A percentile compares a stretch with the other conserved stretches of the same genome.
Conservation (phyloP, 2,329 filamentous ascomycete genomes). For the Fonsecaea erecta region DNA sequence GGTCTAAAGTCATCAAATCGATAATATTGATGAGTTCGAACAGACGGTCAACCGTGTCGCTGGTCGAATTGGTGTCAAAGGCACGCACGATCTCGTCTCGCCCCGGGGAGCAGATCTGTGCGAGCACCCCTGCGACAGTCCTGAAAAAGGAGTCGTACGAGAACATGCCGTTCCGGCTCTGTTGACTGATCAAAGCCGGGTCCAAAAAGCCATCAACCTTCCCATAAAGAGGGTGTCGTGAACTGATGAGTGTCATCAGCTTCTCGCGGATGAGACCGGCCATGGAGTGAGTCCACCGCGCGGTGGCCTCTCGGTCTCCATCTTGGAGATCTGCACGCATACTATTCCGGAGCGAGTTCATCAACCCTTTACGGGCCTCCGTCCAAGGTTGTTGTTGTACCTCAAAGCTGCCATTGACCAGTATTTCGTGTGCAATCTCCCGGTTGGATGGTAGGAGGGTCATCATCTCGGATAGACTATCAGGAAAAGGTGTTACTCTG, state of each 20-base stretch:
- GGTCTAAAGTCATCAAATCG: conserved; percentile 66
- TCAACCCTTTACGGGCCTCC: conserved; percentile 60
- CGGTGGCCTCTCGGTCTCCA: conserved; percentile 60
- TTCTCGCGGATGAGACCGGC: conserved; percentile 68
- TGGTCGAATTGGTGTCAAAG: conserved; percentile 55
- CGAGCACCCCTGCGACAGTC: conserved; percentile 66
- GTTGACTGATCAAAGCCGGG: conserved; percentile 60
- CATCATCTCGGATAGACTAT: conserved; percentile 58
- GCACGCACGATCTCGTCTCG: conserved; percentile 63
- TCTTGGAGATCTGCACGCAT: conserved; percentile 63
- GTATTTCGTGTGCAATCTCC: conserved; percentile 65
- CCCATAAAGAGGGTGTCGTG: conserved; percentile 65
- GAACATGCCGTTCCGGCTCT: conserved; percentile 64
- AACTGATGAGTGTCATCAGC: conserved; percentile 62
- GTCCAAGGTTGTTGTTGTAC: conserved; percentile 58
- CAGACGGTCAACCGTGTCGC: conserved; percentile 66
- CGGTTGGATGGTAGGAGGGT: conserved; percentile 66
- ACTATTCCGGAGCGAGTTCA: conserved; percentile 55
- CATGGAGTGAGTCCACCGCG: conserved; percentile 67
- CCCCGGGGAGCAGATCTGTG: conserved; percentile 68
- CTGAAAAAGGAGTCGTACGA: conserved; percentile 66
- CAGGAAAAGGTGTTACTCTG: conserved; percentile 43
- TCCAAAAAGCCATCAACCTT: conserved; percentile 66
- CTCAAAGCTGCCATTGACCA: conserved; percentile 67
- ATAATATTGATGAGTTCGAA: conserved; percentile 67